Base-by-base conservation (phyloP, 2,329 filamentous ascomycete species). In the Colletotrichum orbiculare region DNA sequence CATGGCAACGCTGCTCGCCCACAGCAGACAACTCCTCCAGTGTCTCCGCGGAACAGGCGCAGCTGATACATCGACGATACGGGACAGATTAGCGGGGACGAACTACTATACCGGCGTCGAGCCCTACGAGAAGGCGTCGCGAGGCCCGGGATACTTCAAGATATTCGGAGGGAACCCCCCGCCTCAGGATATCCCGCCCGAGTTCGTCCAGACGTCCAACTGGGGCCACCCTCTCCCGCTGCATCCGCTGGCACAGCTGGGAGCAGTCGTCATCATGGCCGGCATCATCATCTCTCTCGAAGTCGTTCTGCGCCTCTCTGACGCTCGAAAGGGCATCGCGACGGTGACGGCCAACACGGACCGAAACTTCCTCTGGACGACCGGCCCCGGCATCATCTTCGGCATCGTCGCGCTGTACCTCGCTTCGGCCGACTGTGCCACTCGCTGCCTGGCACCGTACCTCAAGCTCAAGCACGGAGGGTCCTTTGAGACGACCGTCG, bases 311-410 rank as follows among this genome's bases (percentile, higher is more conserved):
- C 72, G 75, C 3, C 48, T 69, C 0, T 80, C 78, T 1, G 57
- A 71, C 2, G 58, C 66, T 2, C 68, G 72, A 7, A 61, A 72
- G 13, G 78, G 78, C 0, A 62, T 81, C 3, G 70, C 68, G 0
- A 73, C 73, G 2, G 71, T 77, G 17, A 59, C 50, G 12, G 65
- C 57, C 1, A 68, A 73, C 6, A 70, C 73, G 34, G 70, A 72
- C 17, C 57, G 70, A 4, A 76, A 79, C 53, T 64, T 79, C 25
- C 57, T 76, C 2, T 80, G 78, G 77, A 79, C 76, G 3, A 73
- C 71, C 1, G 68, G 71, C 0, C 76, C 78, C 0, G 73, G 74
- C 1, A 17, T 76, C 6, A 57, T 75, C 2, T 61, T 79, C 2
- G 68, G 71, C 0, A 25, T 72, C 1, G 60, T 78, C 2, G 72